These are phyloP conservation scores for Aegilops speltoides DNA, from an alignment of 176 grass and related monocot genomes.

Conservation along the genomic window DNA sequence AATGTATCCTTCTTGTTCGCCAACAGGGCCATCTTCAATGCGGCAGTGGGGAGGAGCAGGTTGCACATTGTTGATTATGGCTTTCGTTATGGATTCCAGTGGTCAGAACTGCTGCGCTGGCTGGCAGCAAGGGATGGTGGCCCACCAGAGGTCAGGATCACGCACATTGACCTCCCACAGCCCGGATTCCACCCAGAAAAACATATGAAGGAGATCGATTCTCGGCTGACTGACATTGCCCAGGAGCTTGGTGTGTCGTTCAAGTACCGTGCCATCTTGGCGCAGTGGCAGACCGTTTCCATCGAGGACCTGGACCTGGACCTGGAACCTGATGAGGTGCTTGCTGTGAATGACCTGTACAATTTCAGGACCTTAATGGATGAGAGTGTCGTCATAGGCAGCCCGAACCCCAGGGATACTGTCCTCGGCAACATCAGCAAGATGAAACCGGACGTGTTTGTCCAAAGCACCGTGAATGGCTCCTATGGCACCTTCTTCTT, in stretches of 20 bases:
- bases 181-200: conserved; percentile 37
- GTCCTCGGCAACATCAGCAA: conserved; percentile 44
- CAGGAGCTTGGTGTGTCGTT: conserved; percentile 31
- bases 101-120: conserved; percentile 36
- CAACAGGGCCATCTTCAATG: conserved; percentile 47
- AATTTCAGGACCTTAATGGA: conserved; percentile 47
- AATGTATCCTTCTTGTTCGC: conserved; percentile 34
- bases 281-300: conserved; percentile 31
- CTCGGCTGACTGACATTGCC: conserved; percentile 35
- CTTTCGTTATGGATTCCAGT: conserved; percentile 44
- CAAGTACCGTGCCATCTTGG: conserved; percentile 33
- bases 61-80: conserved; percentile 55
- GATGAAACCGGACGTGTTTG: conserved; percentile 38
- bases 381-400: conserved; percentile 36
- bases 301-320: conserved; percentile 28
- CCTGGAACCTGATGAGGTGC: conserved; percentile 32
- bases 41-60: conserved; percentile 7
- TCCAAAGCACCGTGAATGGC: conserved; percentile 43
- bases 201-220: conserved; percentile 33
- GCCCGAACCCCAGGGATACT: conserved; percentile 37
- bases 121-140: conserved; percentile 22
- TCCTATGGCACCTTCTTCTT: conserved; percentile 41
- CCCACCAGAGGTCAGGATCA: conserved; percentile 41
- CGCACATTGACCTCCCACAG: conserved; percentile 46
- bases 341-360: conserved; percentile 43